Evolutionary conservation across 192 early-diverging fungal genomes (phyloP).

Genomic region (Dissophora ornata): DNA sequence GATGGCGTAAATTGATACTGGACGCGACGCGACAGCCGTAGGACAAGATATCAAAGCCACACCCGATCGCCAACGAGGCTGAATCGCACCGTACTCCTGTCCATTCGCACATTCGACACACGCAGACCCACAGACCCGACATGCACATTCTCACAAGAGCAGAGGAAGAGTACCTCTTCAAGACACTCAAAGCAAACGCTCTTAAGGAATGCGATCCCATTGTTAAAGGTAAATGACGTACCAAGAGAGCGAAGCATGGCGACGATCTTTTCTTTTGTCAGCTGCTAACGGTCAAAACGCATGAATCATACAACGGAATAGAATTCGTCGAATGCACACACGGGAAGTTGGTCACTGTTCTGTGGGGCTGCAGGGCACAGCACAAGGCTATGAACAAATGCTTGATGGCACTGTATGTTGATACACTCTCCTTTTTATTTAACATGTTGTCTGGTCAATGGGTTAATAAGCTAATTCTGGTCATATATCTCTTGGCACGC

Average conservation of each 20-base stretch:
- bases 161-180: conserved; percentile 65
- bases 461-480: too few relatives aligned
- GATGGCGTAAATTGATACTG: too few relatives aligned
- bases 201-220: conserved; percentile 59
- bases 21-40: too few relatives aligned
- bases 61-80: background rate
- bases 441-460: too few relatives aligned
- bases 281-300: too few relatives aligned
- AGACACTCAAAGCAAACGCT: conserved; percentile 63
- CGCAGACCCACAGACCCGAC: background rate
- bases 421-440: background rate
- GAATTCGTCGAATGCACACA: conserved; percentile 67
- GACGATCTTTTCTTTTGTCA: too few relatives aligned
- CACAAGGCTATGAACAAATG: conserved; percentile 64
- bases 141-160: conserved; percentile 64
- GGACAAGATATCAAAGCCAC: conserved; percentile 27
- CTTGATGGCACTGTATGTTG: conserved; percentile 58
- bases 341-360: conserved; percentile 62
- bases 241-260: too few relatives aligned
- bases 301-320: conserved; percentile 37
- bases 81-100: too few relatives aligned
- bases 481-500: too few relatives aligned
- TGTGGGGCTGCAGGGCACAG: conserved; percentile 61
- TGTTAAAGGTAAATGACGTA: conserved; percentile 59
- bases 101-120: too few relatives aligned